Base-by-base conservation (phyloP, 1,284 basidiomycete genomes). In the Cutaneotrichosporon sp. region DNA sequence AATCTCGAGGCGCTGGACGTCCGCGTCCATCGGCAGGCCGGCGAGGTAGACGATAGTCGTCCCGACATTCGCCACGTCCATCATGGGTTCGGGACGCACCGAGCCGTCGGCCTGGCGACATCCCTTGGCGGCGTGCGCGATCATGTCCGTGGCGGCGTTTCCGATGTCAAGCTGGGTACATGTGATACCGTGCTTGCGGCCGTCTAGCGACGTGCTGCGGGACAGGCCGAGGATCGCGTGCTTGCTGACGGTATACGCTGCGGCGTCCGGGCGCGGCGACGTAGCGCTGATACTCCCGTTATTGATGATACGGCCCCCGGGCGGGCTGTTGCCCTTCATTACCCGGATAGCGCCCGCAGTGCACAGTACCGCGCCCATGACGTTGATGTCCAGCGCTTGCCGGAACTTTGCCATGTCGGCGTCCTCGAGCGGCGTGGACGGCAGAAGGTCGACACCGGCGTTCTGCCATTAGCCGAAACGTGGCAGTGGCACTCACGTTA, bases 131-230 rank as follows among this genome's bases (percentile, higher is more conserved):
- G 73, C 62, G 45, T 78, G 77, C 7, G 64, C 69, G 2, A 79
- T 80, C 78, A 88, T 80, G 1, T 74, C 74, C 0, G 86, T 87
- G 23, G 75, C 75, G 2, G 86, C 85, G 65, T 87, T 88, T 12
- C 86, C 88, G 43, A 90, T 86, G 64, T 90, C 87, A 44, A 90
- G 81, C 66, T 90, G 86, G 0, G 85, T 86, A 63, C 82, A 83
- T 2, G 85, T 81, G 55, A 91, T 89, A 60, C 82, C 79, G 68
- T 81, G 82, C 33, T 79, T 76, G 8, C 88, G 78, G 1, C 87
- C 88, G 64, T 90, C 88, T 23, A 91, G 81, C 2, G 83, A 80
- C 2, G 83, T 85, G 37, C 79, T 80, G 68, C 85, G 86, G 5
- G 87, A 88, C 10, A 90, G 72, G 0, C 88, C 88, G 1, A 78